These are phyloP conservation scores for Candida fluviatilis DNA, from an alignment of 805 yeast genomes.

Conservation along the genomic window DNA sequence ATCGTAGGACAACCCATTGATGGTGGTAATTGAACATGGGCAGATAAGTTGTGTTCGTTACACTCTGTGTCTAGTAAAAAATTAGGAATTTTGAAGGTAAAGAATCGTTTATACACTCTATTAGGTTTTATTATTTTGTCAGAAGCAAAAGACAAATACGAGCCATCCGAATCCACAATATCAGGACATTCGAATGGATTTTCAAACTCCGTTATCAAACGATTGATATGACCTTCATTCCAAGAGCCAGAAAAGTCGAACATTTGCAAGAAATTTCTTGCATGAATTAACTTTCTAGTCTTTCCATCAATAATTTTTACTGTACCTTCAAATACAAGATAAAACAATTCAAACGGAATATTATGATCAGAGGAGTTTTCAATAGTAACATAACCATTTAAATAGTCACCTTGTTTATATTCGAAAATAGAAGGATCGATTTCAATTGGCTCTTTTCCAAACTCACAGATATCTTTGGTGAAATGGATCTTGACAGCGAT, in stretches of 20 bases:
- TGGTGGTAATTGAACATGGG: slow-evolving; percentile 35
- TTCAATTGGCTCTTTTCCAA: slow-evolving; percentile 21
- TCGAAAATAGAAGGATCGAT: slow-evolving; percentile 37
- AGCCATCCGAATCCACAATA: slow-evolving; percentile 25
- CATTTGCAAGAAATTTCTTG: slow-evolving; percentile 41
- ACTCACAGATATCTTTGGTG: slow-evolving; percentile 30
- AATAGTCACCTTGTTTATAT: slow-evolving; percentile 63
- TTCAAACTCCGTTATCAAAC: slow-evolving; percentile 24
- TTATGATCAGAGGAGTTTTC: slow-evolving; percentile 36
- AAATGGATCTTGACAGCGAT: slow-evolving; percentile 25
- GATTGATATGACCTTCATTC: slow-evolving; percentile 32
- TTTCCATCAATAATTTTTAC: slow-evolving; percentile 8
- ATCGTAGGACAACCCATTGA: slow-evolving; percentile 22
- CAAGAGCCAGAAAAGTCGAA: slow-evolving; percentile 52
- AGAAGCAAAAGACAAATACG: slow-evolving; percentile 15
- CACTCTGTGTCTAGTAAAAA: slow-evolving; percentile 36
- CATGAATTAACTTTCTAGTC: slow-evolving; percentile 10
- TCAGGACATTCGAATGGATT: slow-evolving; percentile 13
- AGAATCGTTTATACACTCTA: slow-evolving; percentile 30
- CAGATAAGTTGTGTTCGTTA: slow-evolving; percentile 23
- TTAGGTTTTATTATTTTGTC: slow-evolving; percentile 17
- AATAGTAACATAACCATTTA: slow-evolving; percentile 52
- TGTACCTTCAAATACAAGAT: slow-evolving; percentile 53
- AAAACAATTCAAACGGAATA: slow-evolving; percentile 60
- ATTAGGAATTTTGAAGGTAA: slow-evolving; percentile 38